Base-by-base conservation (phyloP, 75 land plant genomes). In the Pseudotsuga menziesii region DNA sequence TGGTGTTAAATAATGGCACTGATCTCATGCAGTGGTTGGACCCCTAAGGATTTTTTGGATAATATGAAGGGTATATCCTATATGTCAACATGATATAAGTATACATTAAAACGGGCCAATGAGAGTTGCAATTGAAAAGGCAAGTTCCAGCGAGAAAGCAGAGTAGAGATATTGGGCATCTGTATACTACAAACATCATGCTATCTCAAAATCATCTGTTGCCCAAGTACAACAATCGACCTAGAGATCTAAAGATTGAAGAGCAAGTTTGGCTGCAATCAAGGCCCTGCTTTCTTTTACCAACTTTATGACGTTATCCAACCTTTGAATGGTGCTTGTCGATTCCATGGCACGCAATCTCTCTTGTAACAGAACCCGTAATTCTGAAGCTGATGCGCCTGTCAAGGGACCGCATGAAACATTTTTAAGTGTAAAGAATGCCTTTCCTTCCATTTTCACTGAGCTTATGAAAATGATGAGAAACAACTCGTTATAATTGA, bases 231-330 rank as follows among this genome's bases (percentile, higher is more conserved):
- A 48, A 48, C 52, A 7, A 48, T 8, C 7, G 11, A 7, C 9
- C 52, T 48, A 48, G 52, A 48, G 74, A 61, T 89, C 78, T 57
- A 93, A 71, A 62, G 96, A 91, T 78, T 93, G 96, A 35, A 93
- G 81, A 29, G 96, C 96, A 23, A 93, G 90, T 84, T 89, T 91
- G 63, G 93, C 96, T 61, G 91, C 96, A 75, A 91, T 79, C 61
- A 90, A 71, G 57, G 91, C 82, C 41, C 83, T 83, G 58, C 74
- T 92, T 25, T 87, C 80, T 61, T 85, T 82, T 7, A 88, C 83
- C 35, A 85, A 77, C n/a, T 88, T 61, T 11, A 82, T 71, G 16
- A 85, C 91, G 25, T 60, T 67, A 7, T 60, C 61, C 48, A 94
- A 72, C 66, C 97, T 81, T 59, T 90, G 81, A 4, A 70, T 15